Evolutionary conservation across 805 yeast species (phyloP).

Genomic region (Dipodascus albidus): DNA sequence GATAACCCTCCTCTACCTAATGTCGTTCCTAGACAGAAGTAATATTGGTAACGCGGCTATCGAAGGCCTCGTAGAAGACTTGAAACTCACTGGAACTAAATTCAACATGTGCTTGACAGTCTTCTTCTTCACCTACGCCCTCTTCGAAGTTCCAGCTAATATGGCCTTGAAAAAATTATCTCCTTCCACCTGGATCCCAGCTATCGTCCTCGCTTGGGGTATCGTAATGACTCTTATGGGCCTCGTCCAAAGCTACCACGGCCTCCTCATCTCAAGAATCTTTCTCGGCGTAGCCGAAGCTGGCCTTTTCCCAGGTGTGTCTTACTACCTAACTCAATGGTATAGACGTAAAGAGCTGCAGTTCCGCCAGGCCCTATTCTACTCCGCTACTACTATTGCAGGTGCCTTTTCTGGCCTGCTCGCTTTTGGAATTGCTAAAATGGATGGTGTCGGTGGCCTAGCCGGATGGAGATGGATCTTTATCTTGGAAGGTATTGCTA

Average conservation of each 20-base stretch:
- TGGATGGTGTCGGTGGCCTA: conserved; percentile 23
- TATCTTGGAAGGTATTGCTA: conserved; percentile 34
- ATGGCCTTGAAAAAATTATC: conserved; percentile 30
- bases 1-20: conserved; percentile 35
- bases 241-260: conserved; percentile 32
- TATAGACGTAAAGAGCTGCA: conserved; percentile 40
- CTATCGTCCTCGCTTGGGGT: conserved; percentile 36
- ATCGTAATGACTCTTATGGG: conserved; percentile 29
- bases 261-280: conserved; percentile 36
- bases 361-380: conserved; percentile 36
- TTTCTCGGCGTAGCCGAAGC: conserved; percentile 43
- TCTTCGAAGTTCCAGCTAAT: conserved; percentile 33
- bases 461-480: conserved; percentile 40
- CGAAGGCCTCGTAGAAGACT: conserved; percentile 32
- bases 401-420: conserved; percentile 50
- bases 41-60: conserved; percentile 41
- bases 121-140: conserved; percentile 35
- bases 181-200: conserved; percentile 35
- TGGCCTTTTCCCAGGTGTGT: conserved; percentile 39
- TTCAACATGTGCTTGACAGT: conserved; percentile 37
- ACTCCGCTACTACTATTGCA: conserved; percentile 41
- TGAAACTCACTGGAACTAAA: conserved; percentile 31
- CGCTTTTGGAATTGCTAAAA: conserved; percentile 40
- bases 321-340: conserved; percentile 35
- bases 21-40: conserved; percentile 38